Conservation (phyloP, 2,329 filamentous ascomycete species). For the Xylariaceae sp. region DNA sequence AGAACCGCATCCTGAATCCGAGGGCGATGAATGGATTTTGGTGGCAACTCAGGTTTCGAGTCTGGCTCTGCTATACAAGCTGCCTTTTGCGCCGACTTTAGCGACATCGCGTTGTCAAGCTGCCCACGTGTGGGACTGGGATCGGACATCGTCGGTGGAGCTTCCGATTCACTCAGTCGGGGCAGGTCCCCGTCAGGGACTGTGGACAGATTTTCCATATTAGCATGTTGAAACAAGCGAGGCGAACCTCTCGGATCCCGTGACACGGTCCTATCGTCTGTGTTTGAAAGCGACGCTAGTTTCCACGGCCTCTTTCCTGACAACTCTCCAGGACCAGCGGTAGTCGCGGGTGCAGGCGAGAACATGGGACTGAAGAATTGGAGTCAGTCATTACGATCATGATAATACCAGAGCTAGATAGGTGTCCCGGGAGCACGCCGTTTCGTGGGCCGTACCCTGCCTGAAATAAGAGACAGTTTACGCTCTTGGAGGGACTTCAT, state of each 20-base stretch:
- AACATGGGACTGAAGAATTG: constrained; percentile 13
- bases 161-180: neutral
- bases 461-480: neutral
- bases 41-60: no score
- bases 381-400: neutral
- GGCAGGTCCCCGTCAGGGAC: neutral
- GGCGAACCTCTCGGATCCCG: neutral
- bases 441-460: neutral
- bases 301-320: constrained; percentile 23
- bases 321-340: constrained; percentile 12
- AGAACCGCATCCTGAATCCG: neutral
- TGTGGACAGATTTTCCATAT: neutral
- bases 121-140: no score
- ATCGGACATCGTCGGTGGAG: neutral
- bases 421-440: neutral
- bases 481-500: neutral
- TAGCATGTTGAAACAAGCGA: constrained; percentile 1
- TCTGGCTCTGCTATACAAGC: no score
- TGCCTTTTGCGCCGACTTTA: no score
- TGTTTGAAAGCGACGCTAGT: neutral
- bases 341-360: constrained; percentile 1
- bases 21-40: no score
- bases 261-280: neutral
- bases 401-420: neutral
- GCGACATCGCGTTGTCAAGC: no score